phyloP scores from a whole-genome alignment of 106 monocot species.

The Acorus calamus region DNA sequence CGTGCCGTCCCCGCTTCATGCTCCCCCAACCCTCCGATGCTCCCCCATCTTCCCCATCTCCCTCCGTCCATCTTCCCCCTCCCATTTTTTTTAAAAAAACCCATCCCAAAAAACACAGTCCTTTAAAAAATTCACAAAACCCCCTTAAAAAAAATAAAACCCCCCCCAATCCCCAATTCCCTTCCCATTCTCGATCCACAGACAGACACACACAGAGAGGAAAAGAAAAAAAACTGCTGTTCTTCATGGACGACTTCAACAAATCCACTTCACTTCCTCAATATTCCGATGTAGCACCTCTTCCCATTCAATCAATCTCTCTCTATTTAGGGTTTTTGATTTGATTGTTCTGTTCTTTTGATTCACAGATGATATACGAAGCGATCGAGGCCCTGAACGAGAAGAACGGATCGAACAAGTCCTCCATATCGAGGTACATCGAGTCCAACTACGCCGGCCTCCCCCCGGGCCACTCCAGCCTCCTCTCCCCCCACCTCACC shows the following conservation, averaged over 20 bases:
- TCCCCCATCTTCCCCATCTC: not conserved
- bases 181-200: conserved; percentile 6
- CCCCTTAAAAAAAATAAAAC: not conserved
- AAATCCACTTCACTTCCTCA: conserved; percentile 20
- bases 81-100: not conserved
- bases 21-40: not conserved
- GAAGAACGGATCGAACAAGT: conserved; percentile 56
- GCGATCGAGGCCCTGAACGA: conserved; percentile 54
- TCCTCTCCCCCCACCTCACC: conserved; percentile 25
- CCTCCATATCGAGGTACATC: conserved; percentile 61
- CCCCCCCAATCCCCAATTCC: not conserved
- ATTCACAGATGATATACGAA: conserved; percentile 55
- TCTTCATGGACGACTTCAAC: conserved; percentile 17
- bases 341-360: too few relatives aligned
- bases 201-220: not conserved
- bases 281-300: conserved; percentile 24
- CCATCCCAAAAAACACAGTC: not conserved
- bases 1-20: not conserved
- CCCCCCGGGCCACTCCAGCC: conserved; percentile 25
- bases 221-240: too few relatives aligned
- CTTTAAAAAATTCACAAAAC: not conserved
- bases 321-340: not conserved
- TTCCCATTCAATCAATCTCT: not conserved
- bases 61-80: not conserved
- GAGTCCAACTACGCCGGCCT: conserved; percentile 49